Conservation (phyloP, 1,139 yeast species). For the Tardiomyces depauwii region DNA sequence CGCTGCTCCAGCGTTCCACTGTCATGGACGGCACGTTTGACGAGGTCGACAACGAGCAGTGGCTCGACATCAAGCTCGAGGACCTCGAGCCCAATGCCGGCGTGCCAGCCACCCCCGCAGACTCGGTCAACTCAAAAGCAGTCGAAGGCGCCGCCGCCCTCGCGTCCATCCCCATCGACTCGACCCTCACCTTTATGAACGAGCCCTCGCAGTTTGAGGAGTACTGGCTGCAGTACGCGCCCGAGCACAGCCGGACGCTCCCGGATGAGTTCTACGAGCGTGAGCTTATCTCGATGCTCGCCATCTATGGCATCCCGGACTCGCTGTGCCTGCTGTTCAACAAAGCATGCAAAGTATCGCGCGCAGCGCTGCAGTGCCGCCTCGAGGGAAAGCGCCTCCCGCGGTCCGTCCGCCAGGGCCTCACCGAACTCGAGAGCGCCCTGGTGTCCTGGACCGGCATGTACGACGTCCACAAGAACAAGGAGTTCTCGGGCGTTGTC, state of each 20-base stretch:
- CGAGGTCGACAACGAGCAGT: constrained; percentile 11
- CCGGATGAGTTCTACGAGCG: background rate
- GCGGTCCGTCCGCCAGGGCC: background rate
- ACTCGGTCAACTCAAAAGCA: background rate
- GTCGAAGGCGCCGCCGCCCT: background rate
- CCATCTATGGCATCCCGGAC: constrained; percentile 73
- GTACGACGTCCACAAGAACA: constrained; percentile 5
- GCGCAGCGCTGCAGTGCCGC: constrained; percentile 5
- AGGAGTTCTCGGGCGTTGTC: constrained; percentile 4
- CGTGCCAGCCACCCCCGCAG: constrained; percentile 11
- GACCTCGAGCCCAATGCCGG: constrained; percentile 5
- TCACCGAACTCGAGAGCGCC: background rate
- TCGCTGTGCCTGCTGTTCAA: constrained; percentile 63
- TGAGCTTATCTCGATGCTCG: background rate
- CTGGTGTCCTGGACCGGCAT: constrained; percentile 5
- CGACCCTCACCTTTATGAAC: constrained; percentile 15
- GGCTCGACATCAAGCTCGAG: constrained; percentile 2
- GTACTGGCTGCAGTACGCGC: constrained; percentile 16
- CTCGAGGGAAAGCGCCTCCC: background rate
- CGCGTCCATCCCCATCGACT: background rate
- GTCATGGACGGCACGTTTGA: constrained; percentile 18
- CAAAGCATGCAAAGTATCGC: constrained; percentile 23
- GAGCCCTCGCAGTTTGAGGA: constrained; percentile 18
- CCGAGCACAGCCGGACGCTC: background rate
- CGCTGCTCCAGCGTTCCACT: constrained; percentile 54